Evolutionary conservation across 805 yeast species (phyloP), one percentile per base, ranked within the genome.

Genomic region (Lachancea waltii): DNA sequence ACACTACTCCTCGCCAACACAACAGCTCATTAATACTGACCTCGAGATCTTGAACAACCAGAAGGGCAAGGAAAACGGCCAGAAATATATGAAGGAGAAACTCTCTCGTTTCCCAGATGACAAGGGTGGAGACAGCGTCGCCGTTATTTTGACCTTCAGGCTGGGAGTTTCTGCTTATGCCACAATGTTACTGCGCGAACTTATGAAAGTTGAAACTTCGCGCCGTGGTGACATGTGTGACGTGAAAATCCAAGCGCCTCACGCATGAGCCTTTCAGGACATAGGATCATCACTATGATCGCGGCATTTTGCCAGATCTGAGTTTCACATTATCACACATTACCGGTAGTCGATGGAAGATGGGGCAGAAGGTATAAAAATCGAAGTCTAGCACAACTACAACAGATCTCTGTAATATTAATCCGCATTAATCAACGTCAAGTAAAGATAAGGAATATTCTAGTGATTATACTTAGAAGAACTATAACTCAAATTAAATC

Each of bases 121-220:
- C 30, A 65, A 65, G 33, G 56, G 60, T 30, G 83, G 77, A 5
- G 54, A 58, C 2, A 76, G 73, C 41, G 65, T 69, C 0, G 97
- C 95, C 0, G 76, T 89, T 10, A 70, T 92, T 4, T 58, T 94
- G 42, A 79, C 73, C 48, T 69, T 92, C 70, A 81, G 78, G 53
- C 68, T 92, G 42, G 90, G 87, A 4, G 79, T 84, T 3, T 82
- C 96, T 24, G 80, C 94, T 5, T 92, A 92, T 60, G 99, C 99
- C 1, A 92, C 99, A 0, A 94, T 92, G 98, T 95, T 95, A 1
- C 63, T 92, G 35, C 75, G 98, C 56, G 97, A 92, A 59, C 75
- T 85, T 35, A 78, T 89, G 84, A 82, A 79, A 56, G 72, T 76
- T 22, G 90, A 81, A 47, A 81, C 89, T 3, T 69, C 79, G 19